phyloP scores from a whole-genome alignment of 441 rosid species.

The Erodium moschatum region DNA sequence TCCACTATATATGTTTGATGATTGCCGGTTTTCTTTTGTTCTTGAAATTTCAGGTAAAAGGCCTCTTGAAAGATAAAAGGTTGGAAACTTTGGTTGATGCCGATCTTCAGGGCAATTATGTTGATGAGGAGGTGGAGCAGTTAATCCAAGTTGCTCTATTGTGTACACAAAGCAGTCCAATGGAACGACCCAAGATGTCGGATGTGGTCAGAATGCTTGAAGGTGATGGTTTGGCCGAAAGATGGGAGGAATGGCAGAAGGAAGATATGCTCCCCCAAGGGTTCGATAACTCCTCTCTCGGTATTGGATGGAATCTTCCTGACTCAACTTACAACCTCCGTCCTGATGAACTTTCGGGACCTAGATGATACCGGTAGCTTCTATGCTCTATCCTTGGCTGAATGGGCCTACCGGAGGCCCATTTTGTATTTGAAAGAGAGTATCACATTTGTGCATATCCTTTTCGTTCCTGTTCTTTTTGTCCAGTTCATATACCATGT shows the following conservation, averaged over 20 bases:
- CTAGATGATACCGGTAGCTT: neutral
- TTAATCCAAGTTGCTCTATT: constrained; percentile 15
- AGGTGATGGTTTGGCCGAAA: constrained; percentile 14
- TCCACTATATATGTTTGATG: neutral
- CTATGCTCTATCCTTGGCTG: neutral
- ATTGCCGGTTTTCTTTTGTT: neutral
- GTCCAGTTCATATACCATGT: no score
- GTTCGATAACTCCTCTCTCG: neutral
- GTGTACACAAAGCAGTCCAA: constrained; percentile 11
- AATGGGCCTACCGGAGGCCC: neutral
- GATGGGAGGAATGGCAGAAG: constrained; percentile 20
- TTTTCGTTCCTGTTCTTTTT: neutral
- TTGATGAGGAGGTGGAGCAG: constrained; percentile 17
- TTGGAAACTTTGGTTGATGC: constrained; percentile 10
- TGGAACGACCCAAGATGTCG: constrained; percentile 14
- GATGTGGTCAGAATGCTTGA: constrained; percentile 18
- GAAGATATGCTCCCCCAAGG: constrained; percentile 8
- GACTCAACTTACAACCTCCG: neutral
- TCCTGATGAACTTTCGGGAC: neutral
- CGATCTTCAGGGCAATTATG: constrained; percentile 12
- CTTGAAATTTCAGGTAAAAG: constrained; percentile 12
- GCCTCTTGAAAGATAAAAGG: constrained; percentile 15
- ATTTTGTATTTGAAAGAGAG: constrained; percentile 1
- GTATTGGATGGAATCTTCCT: neutral
- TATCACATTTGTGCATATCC: constrained; percentile 2